Evolutionary conservation across 2,329 filamentous ascomycete genomes (phyloP), one percentile per base, ranked within the genome.

Genomic region (Cercospora citrullina): DNA sequence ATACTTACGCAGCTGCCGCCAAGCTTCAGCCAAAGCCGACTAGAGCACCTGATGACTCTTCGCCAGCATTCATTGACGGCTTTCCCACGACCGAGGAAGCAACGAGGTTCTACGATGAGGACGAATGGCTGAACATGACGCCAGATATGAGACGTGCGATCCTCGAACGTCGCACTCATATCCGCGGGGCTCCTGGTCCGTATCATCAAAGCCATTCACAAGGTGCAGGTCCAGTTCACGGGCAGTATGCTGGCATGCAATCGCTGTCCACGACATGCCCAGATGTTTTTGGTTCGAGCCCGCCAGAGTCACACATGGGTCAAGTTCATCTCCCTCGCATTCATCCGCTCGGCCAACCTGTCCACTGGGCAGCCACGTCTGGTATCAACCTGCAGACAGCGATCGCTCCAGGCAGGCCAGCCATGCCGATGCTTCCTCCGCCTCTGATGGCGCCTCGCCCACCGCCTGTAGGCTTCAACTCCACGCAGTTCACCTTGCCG

Each of bases 341-440:
- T 36, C 57, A 69, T 36, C 65, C 70, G 1, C 64, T 62, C 12
- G 69, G 68, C 18, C 68, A 71, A 23, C 39, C 30, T 28, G 53
- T 74, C 12, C 68, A 69, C 18, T 72, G 72, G 74, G 66, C 63
- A 28, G 42, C 71, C 48, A 31, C 66, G 48, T 68, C 70, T 23
- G 28, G 42, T 14, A 33, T 69, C 30, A 69, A 70, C 42, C 31
- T 45, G 16, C 48, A 71, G 55, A 64, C 57, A 28, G 61, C 67
- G 2, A 51, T 72, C n/a, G 66, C 57, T 62, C 72, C 72, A 39
- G 71, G 67, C 3, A 63, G 70, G 42, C 62, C 68, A 30, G 21
- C 68, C 31, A 36, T 63, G 7, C 66, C 68, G 2, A 31, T 42
- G 8, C 30, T 39, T 4, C 45, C 26, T 8, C 58, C 68, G 14